Evolutionary conservation across 2,329 filamentous ascomycete species (phyloP).

Genomic region (Trichoderma sp.): DNA sequence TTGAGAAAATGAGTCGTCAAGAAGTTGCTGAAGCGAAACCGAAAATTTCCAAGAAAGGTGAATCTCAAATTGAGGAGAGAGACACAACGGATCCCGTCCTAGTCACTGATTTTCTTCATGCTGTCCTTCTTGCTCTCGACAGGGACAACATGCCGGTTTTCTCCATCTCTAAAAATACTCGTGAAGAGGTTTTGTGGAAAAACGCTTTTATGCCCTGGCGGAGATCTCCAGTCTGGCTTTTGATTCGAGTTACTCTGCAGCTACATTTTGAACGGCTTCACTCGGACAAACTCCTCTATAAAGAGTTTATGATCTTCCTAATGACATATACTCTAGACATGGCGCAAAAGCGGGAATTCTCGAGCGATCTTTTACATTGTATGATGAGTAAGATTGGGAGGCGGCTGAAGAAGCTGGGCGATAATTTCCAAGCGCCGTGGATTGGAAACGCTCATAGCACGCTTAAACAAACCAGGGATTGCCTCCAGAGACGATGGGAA

Average conservation of each 20-base stretch:
- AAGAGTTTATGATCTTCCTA: conserved; percentile 51
- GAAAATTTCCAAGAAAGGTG: background rate
- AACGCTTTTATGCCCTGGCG: conserved; percentile 41
- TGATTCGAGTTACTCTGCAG: conserved; percentile 21
- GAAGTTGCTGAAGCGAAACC: conserved; percentile 21
- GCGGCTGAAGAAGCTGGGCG: background rate
- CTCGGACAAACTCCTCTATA: conserved; percentile 44
- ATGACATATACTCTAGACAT: background rate
- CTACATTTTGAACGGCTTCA: background rate
- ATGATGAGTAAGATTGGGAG: background rate
- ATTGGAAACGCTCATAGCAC: background rate
- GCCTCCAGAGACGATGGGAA: background rate
- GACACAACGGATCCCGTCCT: conserved; percentile 53
- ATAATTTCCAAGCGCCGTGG: background rate
- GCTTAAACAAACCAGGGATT: background rate
- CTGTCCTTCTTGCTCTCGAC: conserved; percentile 39
- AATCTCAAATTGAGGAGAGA: conserved; percentile 40
- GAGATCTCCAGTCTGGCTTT: conserved; percentile 43
- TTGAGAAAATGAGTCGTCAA: conserved; percentile 35
- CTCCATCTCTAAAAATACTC: conserved; percentile 52
- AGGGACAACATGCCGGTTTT: conserved; percentile 31
- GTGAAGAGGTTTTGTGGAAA: conserved; percentile 54
- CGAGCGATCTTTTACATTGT: background rate
- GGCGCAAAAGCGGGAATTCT: background rate
- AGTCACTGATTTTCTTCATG: conserved; percentile 50